Conservation (phyloP, 768 basidiomycete genomes). For the Hygrophorus russula region DNA sequence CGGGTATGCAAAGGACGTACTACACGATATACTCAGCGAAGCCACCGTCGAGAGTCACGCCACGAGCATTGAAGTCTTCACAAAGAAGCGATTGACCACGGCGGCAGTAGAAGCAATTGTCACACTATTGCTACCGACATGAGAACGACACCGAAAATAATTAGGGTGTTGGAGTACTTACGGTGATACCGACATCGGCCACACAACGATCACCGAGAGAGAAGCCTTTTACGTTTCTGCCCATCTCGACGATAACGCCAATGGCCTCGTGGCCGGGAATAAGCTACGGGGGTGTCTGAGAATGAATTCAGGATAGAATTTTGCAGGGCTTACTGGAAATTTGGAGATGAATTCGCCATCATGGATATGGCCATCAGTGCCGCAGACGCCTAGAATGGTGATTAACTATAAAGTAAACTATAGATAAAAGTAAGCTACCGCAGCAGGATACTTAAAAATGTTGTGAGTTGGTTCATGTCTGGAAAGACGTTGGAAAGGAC, state of each 20-base stretch:
- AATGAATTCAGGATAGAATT: not conserved
- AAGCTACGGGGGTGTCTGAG: not conserved
- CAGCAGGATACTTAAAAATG: too few species aligned
- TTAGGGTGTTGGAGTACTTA: conserved; percentile 15
- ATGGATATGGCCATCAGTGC: conserved; percentile 56
- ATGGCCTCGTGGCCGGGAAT: conserved; percentile 7
- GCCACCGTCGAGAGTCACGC: conserved; percentile 73
- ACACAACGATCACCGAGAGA: conserved; percentile 55
- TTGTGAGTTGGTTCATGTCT: too few species aligned
- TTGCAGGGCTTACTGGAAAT: conserved; percentile 4
- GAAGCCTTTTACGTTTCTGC: conserved; percentile 50
- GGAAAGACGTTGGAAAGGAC: too few species aligned
- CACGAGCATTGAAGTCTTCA: conserved; percentile 74
- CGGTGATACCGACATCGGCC: conserved; percentile 48
- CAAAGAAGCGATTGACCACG: conserved; percentile 75
- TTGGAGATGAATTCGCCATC: conserved; percentile 8
- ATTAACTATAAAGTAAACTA: conserved; percentile 7
- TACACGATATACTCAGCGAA: conserved; percentile 86
- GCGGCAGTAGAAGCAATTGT: conserved; percentile 79
- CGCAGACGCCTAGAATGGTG: conserved; percentile 32
- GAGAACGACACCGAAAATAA: conserved; percentile 1
- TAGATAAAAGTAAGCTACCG: too few species aligned
- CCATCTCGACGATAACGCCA: conserved; percentile 10
- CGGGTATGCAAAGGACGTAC: conserved; percentile 30
- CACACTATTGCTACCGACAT: conserved; percentile 43